Conservation (phyloP, 2,329 filamentous ascomycete species). For the Colletotrichum lupini region DNA sequence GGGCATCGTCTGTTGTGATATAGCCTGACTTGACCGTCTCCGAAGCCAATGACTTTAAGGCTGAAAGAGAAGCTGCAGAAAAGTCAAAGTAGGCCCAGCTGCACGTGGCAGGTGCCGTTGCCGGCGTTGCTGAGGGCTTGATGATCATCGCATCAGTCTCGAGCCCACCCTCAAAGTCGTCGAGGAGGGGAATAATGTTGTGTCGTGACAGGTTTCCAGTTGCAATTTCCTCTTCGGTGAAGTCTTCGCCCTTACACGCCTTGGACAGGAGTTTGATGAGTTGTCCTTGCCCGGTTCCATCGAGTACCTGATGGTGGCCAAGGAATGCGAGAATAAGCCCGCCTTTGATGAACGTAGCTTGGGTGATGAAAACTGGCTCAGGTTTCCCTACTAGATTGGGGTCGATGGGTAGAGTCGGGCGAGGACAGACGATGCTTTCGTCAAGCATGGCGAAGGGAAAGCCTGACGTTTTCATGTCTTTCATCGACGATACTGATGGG, state of each 20-base stretch:
- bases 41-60: constrained; percentile 53
- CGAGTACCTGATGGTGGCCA: constrained; percentile 61
- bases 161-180: constrained; percentile 45
- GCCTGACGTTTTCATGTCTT: constrained; percentile 46
- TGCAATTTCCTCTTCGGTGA: constrained; percentile 55
- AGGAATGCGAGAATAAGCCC: constrained; percentile 62
- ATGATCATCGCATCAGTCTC: constrained; percentile 42
- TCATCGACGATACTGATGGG: constrained; percentile 48
- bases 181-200: constrained; percentile 52
- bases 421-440: constrained; percentile 50
- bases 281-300: constrained; percentile 60
- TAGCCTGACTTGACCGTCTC: constrained; percentile 43
- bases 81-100: constrained; percentile 60
- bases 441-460: constrained; percentile 62
- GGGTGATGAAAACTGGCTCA: constrained; percentile 21
- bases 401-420: constrained; percentile 24
- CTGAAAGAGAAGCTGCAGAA: constrained; percentile 45
- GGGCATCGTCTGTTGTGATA: constrained; percentile 64
- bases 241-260: constrained; percentile 56
- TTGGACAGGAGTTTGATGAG: constrained; percentile 60
- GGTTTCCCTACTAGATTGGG: neutral
- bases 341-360: constrained; percentile 46
- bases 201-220: constrained; percentile 54
- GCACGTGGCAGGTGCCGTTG: neutral
- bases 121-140: neutral